Conservation (phyloP, 2,329 filamentous ascomycete species). For the Aspergillus hiratsukae region DNA sequence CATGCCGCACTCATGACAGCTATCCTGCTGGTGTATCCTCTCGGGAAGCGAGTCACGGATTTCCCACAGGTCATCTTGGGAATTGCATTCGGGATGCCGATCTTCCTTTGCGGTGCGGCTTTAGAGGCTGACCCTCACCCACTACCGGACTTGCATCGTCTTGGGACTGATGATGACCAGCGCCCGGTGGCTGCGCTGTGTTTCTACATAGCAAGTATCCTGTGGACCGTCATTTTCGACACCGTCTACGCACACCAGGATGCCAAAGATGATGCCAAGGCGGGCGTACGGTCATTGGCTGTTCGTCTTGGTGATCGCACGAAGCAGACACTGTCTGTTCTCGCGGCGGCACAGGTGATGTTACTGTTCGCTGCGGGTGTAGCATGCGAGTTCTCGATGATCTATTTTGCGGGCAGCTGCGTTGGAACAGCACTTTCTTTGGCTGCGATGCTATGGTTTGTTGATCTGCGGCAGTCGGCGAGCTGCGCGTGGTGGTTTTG, state of each 20-base stretch:
- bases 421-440: not conserved
- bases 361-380: slow-evolving; percentile 1
- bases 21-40: slow-evolving; percentile 69
- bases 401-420: slow-evolving; percentile 6
- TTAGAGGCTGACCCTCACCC: too few relatives aligned
- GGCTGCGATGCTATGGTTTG: slow-evolving; percentile 1
- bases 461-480: slow-evolving; percentile 3
- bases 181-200: not conserved
- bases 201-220: slow-evolving; percentile 24
- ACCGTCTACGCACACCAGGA: slow-evolving; percentile 95
- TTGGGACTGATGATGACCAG: too few relatives aligned
- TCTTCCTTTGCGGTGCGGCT: slow-evolving; percentile 39
- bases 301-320: slow-evolving; percentile 37
- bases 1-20: not conserved
- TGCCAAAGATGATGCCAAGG: slow-evolving; percentile 77
- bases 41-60: slow-evolving; percentile 81
- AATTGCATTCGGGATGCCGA: slow-evolving; percentile 60
- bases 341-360: not conserved
- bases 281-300: slow-evolving; percentile 84
- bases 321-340: not conserved
- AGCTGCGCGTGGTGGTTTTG: slow-evolving; percentile 14
- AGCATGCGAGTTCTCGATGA: not conserved
- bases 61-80: slow-evolving; percentile 83
- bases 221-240: slow-evolving; percentile 86
- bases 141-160: not conserved